Percentiles rank a stretch among this genome's conserved stretches.
These are phyloP conservation scores for Calocera viscosa DNA, from an alignment of 768 basidiomycete species.

Conservation along the genomic window DNA sequence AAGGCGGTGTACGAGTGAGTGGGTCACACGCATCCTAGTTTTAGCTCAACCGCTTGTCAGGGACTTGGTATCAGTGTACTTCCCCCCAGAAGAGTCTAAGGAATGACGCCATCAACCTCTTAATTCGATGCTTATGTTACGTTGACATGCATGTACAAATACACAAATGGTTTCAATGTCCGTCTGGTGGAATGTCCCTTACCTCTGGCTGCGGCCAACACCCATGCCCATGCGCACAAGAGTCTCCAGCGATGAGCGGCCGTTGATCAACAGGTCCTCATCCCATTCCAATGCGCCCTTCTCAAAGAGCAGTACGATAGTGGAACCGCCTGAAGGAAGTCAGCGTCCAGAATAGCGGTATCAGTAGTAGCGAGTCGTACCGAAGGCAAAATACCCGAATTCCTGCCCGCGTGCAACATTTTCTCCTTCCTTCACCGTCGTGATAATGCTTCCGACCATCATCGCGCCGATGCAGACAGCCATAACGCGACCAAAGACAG, in stretches of 20 bases:
- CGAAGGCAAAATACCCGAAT: constrained; percentile 90
- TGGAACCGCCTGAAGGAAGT: constrained; percentile 59
- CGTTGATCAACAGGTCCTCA: constrained; percentile 75
- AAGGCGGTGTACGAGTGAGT: constrained; percentile 53
- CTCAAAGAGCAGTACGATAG: constrained; percentile 82
- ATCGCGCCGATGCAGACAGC: constrained; percentile 85
- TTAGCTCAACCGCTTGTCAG: constrained; percentile 23
- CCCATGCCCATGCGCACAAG: constrained; percentile 81
- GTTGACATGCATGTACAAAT: not conserved
- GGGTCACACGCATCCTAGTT: too few species aligned
- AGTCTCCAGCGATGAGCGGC: constrained; percentile 76
- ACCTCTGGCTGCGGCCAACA: constrained; percentile 37
- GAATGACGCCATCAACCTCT: not conserved
- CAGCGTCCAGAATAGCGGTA: too few species aligned
- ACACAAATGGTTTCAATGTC: not conserved
- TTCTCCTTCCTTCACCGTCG: constrained; percentile 77
- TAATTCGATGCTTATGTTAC: not conserved
- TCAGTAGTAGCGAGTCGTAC: constrained; percentile 31
- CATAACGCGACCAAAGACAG: constrained; percentile 84
- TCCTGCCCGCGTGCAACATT: constrained; percentile 73
- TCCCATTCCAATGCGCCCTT: constrained; percentile 80
- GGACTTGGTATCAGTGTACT: constrained; percentile 50
- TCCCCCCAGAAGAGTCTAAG: constrained; percentile 30
- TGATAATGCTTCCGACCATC: constrained; percentile 88
- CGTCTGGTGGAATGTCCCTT: not conserved